A percentile compares a stretch with the other conserved stretches of the same genome.
Evolutionary conservation across 805 yeast species (phyloP).

Genomic region (Kluyveromyces siamensis): DNA sequence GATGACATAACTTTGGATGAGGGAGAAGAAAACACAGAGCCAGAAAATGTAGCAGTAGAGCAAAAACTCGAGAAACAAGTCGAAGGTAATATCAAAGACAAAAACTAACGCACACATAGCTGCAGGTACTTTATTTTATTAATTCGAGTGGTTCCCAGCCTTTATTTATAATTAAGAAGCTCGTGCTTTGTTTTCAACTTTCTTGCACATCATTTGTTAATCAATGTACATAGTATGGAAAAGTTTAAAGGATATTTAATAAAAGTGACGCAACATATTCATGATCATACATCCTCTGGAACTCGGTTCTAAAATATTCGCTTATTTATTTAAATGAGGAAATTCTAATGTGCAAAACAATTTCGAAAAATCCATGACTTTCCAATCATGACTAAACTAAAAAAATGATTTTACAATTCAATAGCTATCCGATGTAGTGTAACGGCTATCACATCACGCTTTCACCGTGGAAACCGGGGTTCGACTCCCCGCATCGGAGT

Average conservation of each 20-base stretch:
- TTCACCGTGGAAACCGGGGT: conserved; percentile 31
- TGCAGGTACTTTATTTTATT: neutral
- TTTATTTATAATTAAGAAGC: too few species aligned
- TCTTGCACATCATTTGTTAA: neutral
- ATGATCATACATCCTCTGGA: too few species aligned
- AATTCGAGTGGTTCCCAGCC: neutral
- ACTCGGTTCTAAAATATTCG: too few species aligned
- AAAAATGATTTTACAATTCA: too few species aligned
- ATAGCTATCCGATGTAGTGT: conserved; percentile 23
- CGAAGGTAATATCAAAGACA: neutral
- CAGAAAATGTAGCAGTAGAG: neutral
- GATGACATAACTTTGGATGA: conserved; percentile 34
- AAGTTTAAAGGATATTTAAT: neutral
- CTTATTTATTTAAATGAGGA: too few species aligned
- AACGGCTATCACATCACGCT: conserved; percentile 30
- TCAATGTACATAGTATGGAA: neutral
- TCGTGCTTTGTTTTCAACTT: neutral
- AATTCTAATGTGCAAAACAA: too few species aligned
- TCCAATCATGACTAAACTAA: too few species aligned
- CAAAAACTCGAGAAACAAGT: neutral
- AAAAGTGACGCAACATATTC: neutral
- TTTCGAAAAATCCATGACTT: too few species aligned
- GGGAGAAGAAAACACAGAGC: conserved; percentile 19
- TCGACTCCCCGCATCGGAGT: conserved; percentile 30
- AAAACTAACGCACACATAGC: conserved; percentile 1